phyloP scores from a whole-genome alignment of 2,329 filamentous ascomycete species.

The Cladophialophora psammophila region DNA sequence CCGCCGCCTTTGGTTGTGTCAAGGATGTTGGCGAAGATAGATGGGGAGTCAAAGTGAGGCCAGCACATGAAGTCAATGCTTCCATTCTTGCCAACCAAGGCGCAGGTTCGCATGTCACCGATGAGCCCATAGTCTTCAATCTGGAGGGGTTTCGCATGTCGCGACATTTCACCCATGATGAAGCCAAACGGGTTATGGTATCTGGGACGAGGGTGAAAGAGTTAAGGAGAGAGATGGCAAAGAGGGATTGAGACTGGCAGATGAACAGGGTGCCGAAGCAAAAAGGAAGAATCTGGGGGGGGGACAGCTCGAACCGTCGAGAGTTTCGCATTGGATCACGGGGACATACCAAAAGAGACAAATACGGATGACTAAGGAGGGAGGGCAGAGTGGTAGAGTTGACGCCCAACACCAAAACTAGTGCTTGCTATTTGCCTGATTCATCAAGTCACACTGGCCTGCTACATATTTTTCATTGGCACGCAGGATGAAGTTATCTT shows the following conservation, averaged over 20 bases:
- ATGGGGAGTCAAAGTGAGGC: slow-evolving; percentile 81
- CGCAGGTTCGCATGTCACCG: slow-evolving; percentile 80
- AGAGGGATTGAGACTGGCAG: not conserved
- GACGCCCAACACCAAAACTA: slow-evolving; percentile 2
- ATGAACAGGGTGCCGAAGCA: not conserved
- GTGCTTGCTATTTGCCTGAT: slow-evolving; percentile 6
- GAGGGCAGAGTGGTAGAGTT: not conserved
- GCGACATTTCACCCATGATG: slow-evolving; percentile 19
- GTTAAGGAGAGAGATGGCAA: not conserved
- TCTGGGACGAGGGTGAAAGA: not conserved
- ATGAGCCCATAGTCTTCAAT: slow-evolving; percentile 83
- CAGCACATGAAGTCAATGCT: slow-evolving; percentile 82
- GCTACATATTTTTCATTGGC: not conserved
- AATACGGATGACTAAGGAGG: slow-evolving; percentile 23
- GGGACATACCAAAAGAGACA: slow-evolving; percentile 14
- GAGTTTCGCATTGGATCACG: slow-evolving; percentile 22
- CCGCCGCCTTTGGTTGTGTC: slow-evolving; percentile 75
- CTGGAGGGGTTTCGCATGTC: slow-evolving; percentile 33
- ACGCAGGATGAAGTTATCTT: slow-evolving; percentile 1
- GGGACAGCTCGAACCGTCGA: not conserved
- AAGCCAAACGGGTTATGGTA: not conserved
- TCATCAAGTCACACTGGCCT: slow-evolving; percentile 3
- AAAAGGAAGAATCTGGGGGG: not conserved
- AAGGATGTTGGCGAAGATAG: slow-evolving; percentile 75
- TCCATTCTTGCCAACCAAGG: slow-evolving; percentile 75